Conservation (phyloP, 176 grass and related monocot species). For the Neostapfia colusana region DNA sequence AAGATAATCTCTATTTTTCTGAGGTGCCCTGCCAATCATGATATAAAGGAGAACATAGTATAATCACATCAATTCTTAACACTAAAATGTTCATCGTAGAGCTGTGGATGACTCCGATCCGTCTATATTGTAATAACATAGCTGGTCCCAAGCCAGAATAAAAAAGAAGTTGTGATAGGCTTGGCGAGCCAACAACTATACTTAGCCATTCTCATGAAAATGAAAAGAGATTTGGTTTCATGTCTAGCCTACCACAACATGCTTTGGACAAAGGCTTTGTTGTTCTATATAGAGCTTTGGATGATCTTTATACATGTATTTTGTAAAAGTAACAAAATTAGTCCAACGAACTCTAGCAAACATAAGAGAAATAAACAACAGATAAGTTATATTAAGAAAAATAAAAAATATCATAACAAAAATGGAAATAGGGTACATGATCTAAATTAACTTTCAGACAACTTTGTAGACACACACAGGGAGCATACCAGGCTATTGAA, state of each 20-base stretch:
- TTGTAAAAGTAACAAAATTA: background rate
- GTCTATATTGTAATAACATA: background rate
- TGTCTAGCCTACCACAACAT: too few relatives aligned
- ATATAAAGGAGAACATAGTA: background rate
- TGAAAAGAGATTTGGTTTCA: too few relatives aligned
- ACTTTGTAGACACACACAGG: background rate
- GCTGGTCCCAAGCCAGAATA: too few relatives aligned
- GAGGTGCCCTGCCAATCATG: background rate
- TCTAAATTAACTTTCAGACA: background rate
- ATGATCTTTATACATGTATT: background rate
- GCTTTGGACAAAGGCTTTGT: too few relatives aligned
- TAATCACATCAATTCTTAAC: slow-evolving; percentile 5
- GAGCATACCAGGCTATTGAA: slow-evolving; percentile 87
- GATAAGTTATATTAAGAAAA: background rate
- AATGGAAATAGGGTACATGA: background rate
- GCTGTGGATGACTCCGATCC: slow-evolving; percentile 5
- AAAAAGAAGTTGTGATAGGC: too few relatives aligned
- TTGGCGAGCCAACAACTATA: too few relatives aligned
- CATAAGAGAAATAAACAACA: background rate
- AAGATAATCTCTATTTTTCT: background rate
- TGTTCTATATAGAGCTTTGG: slow-evolving; percentile 13
- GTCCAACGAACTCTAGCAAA: background rate
- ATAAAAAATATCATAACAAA: background rate
- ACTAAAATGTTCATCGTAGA: slow-evolving; percentile 15
- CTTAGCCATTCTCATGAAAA: too few relatives aligned